Conservation (phyloP, 257 asterid genomes). For the Solanum bukasovii region DNA sequence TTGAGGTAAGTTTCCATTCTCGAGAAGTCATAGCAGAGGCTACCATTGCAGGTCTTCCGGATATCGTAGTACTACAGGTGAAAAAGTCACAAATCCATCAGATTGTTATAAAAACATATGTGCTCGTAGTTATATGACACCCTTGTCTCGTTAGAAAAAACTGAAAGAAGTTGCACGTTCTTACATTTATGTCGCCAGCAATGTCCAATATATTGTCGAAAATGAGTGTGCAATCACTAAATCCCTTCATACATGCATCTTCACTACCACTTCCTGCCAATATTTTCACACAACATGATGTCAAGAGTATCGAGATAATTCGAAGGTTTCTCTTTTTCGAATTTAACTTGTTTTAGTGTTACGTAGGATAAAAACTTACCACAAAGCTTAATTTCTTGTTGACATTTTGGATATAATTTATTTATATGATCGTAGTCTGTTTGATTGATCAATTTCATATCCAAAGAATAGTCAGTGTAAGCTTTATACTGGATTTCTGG, state of each 20-base stretch:
- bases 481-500: constrained; percentile 40
- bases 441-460: constrained; percentile 19
- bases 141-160: background rate
- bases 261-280: constrained; percentile 13
- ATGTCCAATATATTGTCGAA: constrained; percentile 9
- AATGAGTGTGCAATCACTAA: constrained; percentile 13
- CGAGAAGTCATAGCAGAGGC: constrained; percentile 50
- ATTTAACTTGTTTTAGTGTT: background rate
- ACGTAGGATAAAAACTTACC: constrained; percentile 8
- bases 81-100: background rate
- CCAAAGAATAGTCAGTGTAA: constrained; percentile 32
- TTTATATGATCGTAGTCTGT: constrained; percentile 6
- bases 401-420: constrained; percentile 7
- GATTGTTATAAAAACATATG: background rate
- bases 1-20: constrained; percentile 33
- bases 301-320: background rate
- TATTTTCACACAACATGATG: background rate
- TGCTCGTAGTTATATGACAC: background rate
- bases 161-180: background rate
- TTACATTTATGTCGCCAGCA: constrained; percentile 24
- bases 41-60: constrained; percentile 30
- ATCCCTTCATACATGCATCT: constrained; percentile 11
- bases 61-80: constrained; percentile 41
- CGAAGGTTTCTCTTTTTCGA: background rate
- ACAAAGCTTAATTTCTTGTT: constrained; percentile 11